Base-by-base conservation (phyloP, 2,329 filamentous ascomycete genomes). In the Colletotrichum lindemuthianum region DNA sequence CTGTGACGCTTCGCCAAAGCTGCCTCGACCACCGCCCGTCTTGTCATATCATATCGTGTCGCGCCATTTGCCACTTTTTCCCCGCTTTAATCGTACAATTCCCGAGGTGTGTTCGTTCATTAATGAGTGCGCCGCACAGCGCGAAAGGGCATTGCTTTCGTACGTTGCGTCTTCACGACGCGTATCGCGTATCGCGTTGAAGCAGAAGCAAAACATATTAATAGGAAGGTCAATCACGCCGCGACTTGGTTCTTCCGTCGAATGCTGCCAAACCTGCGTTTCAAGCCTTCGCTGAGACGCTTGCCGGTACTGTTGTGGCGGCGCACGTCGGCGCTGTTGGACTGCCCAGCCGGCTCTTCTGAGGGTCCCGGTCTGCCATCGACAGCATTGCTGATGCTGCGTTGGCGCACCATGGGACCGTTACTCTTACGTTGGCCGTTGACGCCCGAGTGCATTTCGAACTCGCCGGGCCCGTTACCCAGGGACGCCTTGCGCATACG, bases 261-360 rank as follows among this genome's bases (percentile, higher is more conserved):
- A 56, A 88, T 70, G 69, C 82, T 86, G 33, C 84, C 85, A 56
- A 88, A 79, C 13, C 84, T 79, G 45, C 79, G 77, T 77, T 83
- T 87, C 45, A 88, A 69, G 2, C 83, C 84, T 34, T 86, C 82
- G 11, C 81, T 76, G 8, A 87, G 56, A 36, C 76, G 75, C 63
- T 79, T 80, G 36, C 82, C 78, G 0, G 80, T 79, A 0, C 78
- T 81, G 69, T 77, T 76, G 54, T 77, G 77, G 39, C 81, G 76
- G 13, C 71, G 71, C 8, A 80, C 58, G 4, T 73, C 73, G 33
- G 68, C 66, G 33, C 67, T 68, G 50, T 69, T 70, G 8, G 70
- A 66, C 37, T 70, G 67, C 41, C 59, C 66, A 11, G 68, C 61
- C 11, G 68, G 70, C n/a, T 37, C 24, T n/a, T 54, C 53, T 24